Percentiles rank a stretch among this genome's conserved stretches.
Evolutionary conservation across 192 early-diverging fungal species (phyloP).

Genomic region (Dimargaris xerosporica): DNA sequence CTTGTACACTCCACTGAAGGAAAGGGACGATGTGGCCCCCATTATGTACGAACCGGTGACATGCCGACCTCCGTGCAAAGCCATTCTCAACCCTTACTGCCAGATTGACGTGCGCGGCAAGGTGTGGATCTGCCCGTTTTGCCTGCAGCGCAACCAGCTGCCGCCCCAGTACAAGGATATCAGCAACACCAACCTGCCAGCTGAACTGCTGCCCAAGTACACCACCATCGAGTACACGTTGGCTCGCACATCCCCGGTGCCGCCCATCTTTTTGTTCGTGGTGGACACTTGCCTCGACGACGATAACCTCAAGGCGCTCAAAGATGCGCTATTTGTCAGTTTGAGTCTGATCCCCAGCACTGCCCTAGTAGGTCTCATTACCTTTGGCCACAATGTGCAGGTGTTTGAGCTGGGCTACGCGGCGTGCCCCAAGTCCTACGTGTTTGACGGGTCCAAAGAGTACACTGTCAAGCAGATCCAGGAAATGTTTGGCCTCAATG

Average conservation of each 20-base stretch:
- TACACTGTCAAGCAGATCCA: slow-evolving; percentile 90
- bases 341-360: slow-evolving; percentile 82
- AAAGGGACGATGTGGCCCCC: slow-evolving; percentile 65
- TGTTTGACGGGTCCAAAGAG: slow-evolving; percentile 95
- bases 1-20: slow-evolving; percentile 90
- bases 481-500: slow-evolving; percentile 83
- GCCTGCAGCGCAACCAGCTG: slow-evolving; percentile 89
- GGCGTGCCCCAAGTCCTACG: slow-evolving; percentile 94
- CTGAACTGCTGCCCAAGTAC: slow-evolving; percentile 79
- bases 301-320: slow-evolving; percentile 87
- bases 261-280: slow-evolving; percentile 92
- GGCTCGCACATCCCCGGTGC: slow-evolving; percentile 64
- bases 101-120: slow-evolving; percentile 92
- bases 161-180: slow-evolving; percentile 97
- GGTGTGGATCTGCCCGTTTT: slow-evolving; percentile 99
- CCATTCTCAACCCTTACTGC: slow-evolving; percentile 95
- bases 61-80: slow-evolving; percentile 88
- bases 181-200: slow-evolving; percentile 75
- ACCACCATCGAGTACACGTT: slow-evolving; percentile 96
- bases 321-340: slow-evolving; percentile 80
- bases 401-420: slow-evolving; percentile 91
- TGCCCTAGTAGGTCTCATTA: slow-evolving; percentile 89
- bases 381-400: slow-evolving; percentile 97
- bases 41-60: slow-evolving; percentile 96
- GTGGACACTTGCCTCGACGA: slow-evolving; percentile 96